Percentiles rank a stretch among this genome's conserved stretches.
phyloP scores from a whole-genome alignment of 2,329 filamentous ascomycete genomes.

The Elsinoe perseae region DNA sequence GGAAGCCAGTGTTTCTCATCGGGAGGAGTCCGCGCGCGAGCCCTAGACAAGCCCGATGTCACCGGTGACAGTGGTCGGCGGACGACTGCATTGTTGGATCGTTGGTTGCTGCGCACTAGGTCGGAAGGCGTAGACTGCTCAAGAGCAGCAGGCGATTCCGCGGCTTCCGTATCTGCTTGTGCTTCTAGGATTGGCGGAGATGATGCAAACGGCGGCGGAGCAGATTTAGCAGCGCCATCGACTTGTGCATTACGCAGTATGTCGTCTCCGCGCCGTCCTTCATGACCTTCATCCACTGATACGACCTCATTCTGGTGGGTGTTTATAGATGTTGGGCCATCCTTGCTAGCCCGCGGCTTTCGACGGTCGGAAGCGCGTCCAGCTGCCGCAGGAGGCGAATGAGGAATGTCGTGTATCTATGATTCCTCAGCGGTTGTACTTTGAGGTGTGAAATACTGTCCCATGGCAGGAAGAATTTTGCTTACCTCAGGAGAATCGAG shows the following conservation, averaged over 20 bases:
- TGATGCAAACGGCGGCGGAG: background rate
- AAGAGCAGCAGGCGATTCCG: background rate
- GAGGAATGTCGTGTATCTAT: conserved; percentile 12
- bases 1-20: conserved; percentile 15
- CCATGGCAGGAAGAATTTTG: background rate
- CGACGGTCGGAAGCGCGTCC: background rate
- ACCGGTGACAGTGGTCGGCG: background rate
- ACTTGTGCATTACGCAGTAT: background rate
- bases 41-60: background rate
- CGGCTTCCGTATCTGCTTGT: background rate
- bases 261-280: background rate
- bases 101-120: background rate
- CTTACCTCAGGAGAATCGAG: conserved; percentile 6
- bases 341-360: background rate
- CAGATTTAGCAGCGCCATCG: background rate
- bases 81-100: background rate
- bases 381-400: background rate
- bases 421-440: conserved; percentile 6
- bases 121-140: background rate
- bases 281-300: background rate
- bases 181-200: background rate
- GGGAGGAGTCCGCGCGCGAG: background rate
- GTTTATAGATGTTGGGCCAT: background rate
- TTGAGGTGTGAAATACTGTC: conserved; percentile 8
- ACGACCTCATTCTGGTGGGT: background rate